These are phyloP conservation scores for Populus deltoides DNA, from an alignment of 345 rosid species.

Conservation along the genomic window DNA sequence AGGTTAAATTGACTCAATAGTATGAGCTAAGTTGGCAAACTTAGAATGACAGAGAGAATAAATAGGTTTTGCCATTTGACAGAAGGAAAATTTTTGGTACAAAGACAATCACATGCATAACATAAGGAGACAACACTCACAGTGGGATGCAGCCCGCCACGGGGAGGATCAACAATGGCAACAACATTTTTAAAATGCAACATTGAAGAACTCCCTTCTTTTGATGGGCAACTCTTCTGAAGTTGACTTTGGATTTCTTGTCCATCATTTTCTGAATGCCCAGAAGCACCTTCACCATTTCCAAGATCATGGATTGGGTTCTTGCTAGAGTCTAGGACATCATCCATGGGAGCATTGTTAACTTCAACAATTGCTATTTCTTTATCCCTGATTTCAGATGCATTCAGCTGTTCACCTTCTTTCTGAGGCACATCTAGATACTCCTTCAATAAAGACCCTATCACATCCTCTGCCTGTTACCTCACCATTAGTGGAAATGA, in stretches of 20 bases:
- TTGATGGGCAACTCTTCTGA: conserved; percentile 32
- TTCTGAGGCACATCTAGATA: conserved; percentile 47
- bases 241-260: conserved; percentile 33
- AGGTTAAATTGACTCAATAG: too few relatives aligned
- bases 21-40: too few relatives aligned
- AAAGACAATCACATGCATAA: neutral
- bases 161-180: conserved; percentile 98
- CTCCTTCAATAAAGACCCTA: conserved; percentile 75
- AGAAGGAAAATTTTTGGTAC: too few relatives aligned
- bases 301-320: conserved; percentile 34
- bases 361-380: conserved; percentile 34
- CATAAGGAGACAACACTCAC: conserved; percentile 38
- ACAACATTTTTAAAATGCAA: conserved; percentile 69
- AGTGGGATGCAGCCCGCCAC: conserved; percentile 82
- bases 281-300: conserved; percentile 23
- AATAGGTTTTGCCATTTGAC: too few relatives aligned
- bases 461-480: conserved; percentile 84
- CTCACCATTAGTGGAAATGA: conserved; percentile 5
- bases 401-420: conserved; percentile 31
- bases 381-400: conserved; percentile 27
- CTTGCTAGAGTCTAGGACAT: conserved; percentile 23
- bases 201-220: conserved; percentile 29
- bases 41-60: too few relatives aligned
- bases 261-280: conserved; percentile 27
- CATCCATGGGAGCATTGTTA: conserved; percentile 20